Base-by-base conservation (phyloP, 306 rosid genomes). In the Trifolium pratense region DNA sequence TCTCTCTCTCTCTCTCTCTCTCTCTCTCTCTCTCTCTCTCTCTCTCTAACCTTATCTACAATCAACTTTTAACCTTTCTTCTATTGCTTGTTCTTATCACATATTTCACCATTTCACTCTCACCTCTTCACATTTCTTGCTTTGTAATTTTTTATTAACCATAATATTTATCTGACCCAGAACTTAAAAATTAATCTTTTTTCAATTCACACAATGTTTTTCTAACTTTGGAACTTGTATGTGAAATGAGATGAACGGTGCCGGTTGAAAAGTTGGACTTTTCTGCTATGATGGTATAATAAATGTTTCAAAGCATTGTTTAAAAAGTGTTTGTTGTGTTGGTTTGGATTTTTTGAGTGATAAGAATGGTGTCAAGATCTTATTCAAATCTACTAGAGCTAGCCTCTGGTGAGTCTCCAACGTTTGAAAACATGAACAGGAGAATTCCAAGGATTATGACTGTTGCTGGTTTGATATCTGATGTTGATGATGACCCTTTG, bases 381-480 rank as follows among this genome's bases (percentile, higher is more conserved):
- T 78, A 78, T 74, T 74, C 86, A 53, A 82, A 82, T 69, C 63
- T 82, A 66, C 37, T 82, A 18, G 86, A 82, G 39, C 89, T 89
- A 32, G 91, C 87, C 23, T 83, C 96, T 5, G 92, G 93, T 2
- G 91, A 83, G 52, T 65, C 86, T 63, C 90, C 89, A 3, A 75
- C 89, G 1, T 87, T 91, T 39, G 91, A 89, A 46, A 80, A 77
- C 1, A 86, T 87, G 42, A 82, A 72, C 78, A 81, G 88, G 63
- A 69, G 83, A 70, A 81, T 89, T 68, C 91, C 92, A 0, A 84
- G 96, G 18, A 84, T 89, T 59, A 88, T 90, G 87, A 89, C 87
- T 9, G 89, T 91, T 5, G 86, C 97, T 60, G 91, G 95, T n/a
- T 80, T 91, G 72, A 83, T 89, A 70, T 82, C 92, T 23, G 87